Conservation (phyloP, 2,329 filamentous ascomycete species). For the Uncinocarpus reesii region DNA sequence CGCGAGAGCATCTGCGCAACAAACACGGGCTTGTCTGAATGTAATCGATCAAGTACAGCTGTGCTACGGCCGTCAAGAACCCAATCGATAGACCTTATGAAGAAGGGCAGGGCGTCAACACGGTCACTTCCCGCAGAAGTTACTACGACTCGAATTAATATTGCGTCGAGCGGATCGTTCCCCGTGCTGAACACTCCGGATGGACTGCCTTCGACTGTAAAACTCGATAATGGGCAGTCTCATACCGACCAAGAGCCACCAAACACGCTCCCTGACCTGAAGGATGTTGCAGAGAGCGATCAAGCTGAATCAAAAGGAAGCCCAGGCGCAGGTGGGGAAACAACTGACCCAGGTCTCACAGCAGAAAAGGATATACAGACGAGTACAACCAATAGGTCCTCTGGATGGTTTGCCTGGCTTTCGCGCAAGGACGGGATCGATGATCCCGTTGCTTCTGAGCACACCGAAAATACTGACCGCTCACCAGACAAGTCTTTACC, state of each 20-base stretch:
- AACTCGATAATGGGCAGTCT: slow-evolving; percentile 17
- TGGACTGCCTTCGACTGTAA: slow-evolving; percentile 11
- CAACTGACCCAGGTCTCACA: slow-evolving; percentile 5
- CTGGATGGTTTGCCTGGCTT: slow-evolving; percentile 19
- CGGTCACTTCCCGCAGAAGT: slow-evolving; percentile 38
- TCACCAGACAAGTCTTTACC: not conserved
- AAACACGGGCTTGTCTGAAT: slow-evolving; percentile 29
- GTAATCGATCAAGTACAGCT: slow-evolving; percentile 24
- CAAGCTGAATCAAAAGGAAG: not conserved
- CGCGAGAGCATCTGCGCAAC: slow-evolving; percentile 41
- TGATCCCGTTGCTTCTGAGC: not conserved
- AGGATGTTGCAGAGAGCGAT: not conserved
- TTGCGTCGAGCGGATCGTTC: slow-evolving; percentile 34
- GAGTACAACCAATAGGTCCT: slow-evolving; percentile 9
- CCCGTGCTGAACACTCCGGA: slow-evolving; percentile 23
- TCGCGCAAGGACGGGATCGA: slow-evolving; percentile 10
- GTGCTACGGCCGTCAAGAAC: slow-evolving; percentile 24
- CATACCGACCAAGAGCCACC: not conserved
- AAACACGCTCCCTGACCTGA: not conserved
- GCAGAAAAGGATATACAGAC: slow-evolving; percentile 20
- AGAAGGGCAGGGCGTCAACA: slow-evolving; percentile 31
- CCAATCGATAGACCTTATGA: slow-evolving; percentile 26
- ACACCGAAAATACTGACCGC: not conserved
- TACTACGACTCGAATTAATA: slow-evolving; percentile 38
- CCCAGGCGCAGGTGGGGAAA: not conserved